These are phyloP conservation scores for Pseudognaphalium luteoalbum DNA, from an alignment of 129 eudicot species.

Conservation along the genomic window DNA sequence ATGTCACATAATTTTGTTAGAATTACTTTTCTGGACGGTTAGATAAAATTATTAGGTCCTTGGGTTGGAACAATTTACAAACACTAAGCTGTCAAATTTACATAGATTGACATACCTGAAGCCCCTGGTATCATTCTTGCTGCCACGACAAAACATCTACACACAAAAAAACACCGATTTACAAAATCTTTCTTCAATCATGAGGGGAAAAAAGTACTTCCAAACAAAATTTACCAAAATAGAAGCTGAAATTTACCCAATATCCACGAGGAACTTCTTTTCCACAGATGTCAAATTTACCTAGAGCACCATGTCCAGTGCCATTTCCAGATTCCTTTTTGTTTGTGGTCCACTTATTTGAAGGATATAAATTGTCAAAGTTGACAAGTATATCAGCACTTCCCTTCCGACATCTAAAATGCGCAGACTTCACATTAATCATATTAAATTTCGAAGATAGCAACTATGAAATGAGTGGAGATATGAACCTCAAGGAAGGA, in stretches of 20 bases:
- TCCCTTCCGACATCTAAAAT: constrained; percentile 80
- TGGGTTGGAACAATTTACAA: neutral
- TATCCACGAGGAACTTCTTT: constrained; percentile 87
- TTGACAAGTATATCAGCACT: constrained; percentile 82
- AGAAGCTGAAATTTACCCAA: constrained; percentile 55
- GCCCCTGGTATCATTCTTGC: constrained; percentile 91
- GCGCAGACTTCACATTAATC: constrained; percentile 21
- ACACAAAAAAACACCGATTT: constrained; percentile 8
- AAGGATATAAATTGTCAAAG: constrained; percentile 69
- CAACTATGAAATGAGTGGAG: constrained; percentile 5
- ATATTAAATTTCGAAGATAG: neutral
- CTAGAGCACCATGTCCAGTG: constrained; percentile 38
- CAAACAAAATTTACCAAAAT: neutral
- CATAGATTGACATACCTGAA: constrained; percentile 55
- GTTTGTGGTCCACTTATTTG: constrained; percentile 32
- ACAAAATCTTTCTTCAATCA: neutral
- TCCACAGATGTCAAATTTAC: constrained; percentile 72
- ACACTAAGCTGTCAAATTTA: constrained; percentile 6
- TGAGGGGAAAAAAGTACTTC: neutral
- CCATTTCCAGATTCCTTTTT: constrained; percentile 38
- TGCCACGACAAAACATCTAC: constrained; percentile 95
- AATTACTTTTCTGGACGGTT: neutral
- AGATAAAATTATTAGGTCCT: neutral
- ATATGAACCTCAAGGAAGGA: constrained; percentile 72
- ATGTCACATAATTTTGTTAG: constrained; percentile 14